Evolutionary conservation across 257 asterid species (phyloP).

Genomic region (Nicotiana obtusifolia): DNA sequence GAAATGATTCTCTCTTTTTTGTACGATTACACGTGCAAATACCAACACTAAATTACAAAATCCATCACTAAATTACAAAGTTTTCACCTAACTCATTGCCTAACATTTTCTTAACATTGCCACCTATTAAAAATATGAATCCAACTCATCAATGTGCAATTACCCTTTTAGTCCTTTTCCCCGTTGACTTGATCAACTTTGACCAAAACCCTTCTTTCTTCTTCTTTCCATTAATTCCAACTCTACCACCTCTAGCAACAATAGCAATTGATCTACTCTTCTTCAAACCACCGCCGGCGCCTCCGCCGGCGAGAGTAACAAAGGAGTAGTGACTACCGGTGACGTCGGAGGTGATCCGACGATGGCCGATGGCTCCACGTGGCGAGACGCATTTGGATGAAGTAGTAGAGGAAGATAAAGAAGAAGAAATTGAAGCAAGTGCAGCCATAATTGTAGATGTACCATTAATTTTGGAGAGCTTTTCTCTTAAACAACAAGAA

Average conservation of each 20-base stretch:
- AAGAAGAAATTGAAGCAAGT: constrained; percentile 18
- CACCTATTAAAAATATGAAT: neutral
- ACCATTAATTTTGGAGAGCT: constrained; percentile 30
- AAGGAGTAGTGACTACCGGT: constrained; percentile 29
- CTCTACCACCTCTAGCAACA: constrained; percentile 25
- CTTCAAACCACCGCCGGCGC: constrained; percentile 24
- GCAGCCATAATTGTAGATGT: neutral
- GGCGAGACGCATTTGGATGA: constrained; percentile 33
- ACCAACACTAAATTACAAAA: neutral
- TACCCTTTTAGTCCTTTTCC: constrained; percentile 21
- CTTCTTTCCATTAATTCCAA: constrained; percentile 13
- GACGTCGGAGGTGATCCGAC: constrained; percentile 37
- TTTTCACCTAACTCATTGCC: neutral
- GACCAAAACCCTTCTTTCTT: constrained; percentile 71
- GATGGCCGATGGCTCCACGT: constrained; percentile 21
- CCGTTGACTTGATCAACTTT: constrained; percentile 28
- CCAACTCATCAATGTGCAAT: neutral
- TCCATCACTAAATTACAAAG: constrained; percentile 8
- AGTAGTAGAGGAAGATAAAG: constrained; percentile 22
- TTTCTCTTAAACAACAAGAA: constrained; percentile 51
- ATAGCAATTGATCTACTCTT: constrained; percentile 60
- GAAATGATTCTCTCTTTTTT: neutral
- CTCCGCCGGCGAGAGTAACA: neutral
- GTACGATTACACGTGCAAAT: constrained; percentile 2
- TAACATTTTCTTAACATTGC: neutral